phyloP scores from a whole-genome alignment of 345 rosid species.

The Cardamine occulta region DNA sequence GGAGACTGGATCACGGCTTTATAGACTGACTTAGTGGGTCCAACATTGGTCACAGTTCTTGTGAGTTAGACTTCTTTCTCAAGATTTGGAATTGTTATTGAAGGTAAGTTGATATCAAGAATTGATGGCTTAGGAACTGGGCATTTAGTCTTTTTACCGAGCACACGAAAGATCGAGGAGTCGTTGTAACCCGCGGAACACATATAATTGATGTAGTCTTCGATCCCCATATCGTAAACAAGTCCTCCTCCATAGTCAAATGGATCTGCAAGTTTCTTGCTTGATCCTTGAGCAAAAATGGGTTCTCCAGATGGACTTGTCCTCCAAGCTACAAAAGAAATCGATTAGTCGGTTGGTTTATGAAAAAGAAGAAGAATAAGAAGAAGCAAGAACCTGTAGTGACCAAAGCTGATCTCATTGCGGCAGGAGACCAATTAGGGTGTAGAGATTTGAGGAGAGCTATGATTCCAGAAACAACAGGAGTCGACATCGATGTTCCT shows the following conservation, averaged over 20 bases:
- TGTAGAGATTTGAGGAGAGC: constrained; percentile 48
- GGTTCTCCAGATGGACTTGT: constrained; percentile 49
- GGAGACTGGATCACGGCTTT: constrained; percentile 32
- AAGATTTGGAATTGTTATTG: constrained; percentile 40
- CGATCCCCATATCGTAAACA: constrained; percentile 52
- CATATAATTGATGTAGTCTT: constrained; percentile 54
- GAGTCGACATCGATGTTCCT: constrained; percentile 54
- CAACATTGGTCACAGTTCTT: constrained; percentile 40
- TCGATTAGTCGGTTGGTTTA: neutral
- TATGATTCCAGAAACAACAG: constrained; percentile 47
- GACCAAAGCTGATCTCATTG: constrained; percentile 53
- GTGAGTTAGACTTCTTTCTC: constrained; percentile 20
- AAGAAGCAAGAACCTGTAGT: constrained; percentile 47
- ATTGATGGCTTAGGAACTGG: constrained; percentile 30
- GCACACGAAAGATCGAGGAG: constrained; percentile 47
- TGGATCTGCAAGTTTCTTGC: constrained; percentile 54
- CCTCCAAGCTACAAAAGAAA: constrained; percentile 39
- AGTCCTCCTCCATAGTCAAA: constrained; percentile 77
- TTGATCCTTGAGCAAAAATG: constrained; percentile 58
- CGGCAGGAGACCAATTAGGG: constrained; percentile 53
- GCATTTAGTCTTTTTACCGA: constrained; percentile 30
- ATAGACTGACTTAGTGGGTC: constrained; percentile 23
- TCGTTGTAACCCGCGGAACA: constrained; percentile 53
- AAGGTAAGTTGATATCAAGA: constrained; percentile 54
- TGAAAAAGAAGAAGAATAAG: neutral